These are phyloP conservation scores for Nakazawaea peltata DNA, from an alignment of 805 yeast species.

Conservation along the genomic window DNA sequence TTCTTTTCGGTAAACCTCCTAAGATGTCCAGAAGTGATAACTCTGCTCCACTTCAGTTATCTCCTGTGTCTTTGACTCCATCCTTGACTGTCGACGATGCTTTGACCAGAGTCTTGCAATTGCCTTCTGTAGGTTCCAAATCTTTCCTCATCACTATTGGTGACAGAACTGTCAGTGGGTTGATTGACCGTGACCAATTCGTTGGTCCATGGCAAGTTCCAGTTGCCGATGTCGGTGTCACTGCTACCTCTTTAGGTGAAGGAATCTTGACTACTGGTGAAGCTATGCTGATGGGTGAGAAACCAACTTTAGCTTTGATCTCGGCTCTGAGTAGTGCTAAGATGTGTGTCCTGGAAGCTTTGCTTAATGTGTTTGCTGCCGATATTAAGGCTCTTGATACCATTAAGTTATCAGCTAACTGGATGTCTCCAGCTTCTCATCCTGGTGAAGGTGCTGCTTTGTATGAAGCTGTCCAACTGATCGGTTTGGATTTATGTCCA, in stretches of 20 bases:
- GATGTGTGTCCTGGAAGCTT: conserved; percentile 92
- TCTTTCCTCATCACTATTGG: conserved; percentile 95
- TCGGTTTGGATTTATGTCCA: conserved; percentile 92
- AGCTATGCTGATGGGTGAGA: conserved; percentile 96
- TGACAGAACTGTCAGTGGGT: conserved; percentile 95
- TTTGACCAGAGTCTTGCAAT: conserved; percentile 68
- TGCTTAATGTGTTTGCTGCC: conserved; percentile 83
- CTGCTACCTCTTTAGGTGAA: conserved; percentile 82
- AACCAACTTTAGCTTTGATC: conserved; percentile 83
- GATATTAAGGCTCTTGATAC: conserved; percentile 68
- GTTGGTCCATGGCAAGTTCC: conserved; percentile 99
- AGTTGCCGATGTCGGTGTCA: conserved; percentile 96
- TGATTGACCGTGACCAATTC: conserved; percentile 95
- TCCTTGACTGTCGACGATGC: conserved; percentile 50
- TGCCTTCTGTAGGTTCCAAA: conserved; percentile 95
- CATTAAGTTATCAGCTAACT: conserved; percentile 89
- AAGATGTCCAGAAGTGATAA: conserved; percentile 75
- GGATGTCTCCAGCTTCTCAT: conserved; percentile 98
- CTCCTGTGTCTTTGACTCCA: conserved; percentile 22
- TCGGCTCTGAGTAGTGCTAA: conserved; percentile 89
- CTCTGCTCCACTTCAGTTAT: conserved; percentile 50
- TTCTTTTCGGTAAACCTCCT: conserved; percentile 95
- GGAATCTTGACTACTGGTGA: conserved; percentile 77
- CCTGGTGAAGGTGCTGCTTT: conserved; percentile 92
- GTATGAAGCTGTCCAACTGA: conserved; percentile 95